Base-by-base conservation (phyloP, 768 basidiomycete genomes). In the Phaeotremella fagi region DNA sequence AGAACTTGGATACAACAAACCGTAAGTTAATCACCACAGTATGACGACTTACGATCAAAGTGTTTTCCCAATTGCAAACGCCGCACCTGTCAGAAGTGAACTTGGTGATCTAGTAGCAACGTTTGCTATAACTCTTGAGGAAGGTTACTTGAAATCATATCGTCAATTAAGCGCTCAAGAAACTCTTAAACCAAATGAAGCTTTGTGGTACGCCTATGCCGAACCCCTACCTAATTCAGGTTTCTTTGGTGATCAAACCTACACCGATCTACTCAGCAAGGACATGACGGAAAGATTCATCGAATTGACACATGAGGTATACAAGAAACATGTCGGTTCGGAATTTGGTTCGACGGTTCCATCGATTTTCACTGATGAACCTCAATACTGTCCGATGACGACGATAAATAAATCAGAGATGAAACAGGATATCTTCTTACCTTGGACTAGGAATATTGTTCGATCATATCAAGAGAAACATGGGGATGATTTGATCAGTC, bases 281-380 rank as follows among this genome's bases (percentile, higher is more conserved):
- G 52, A 59, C 14, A 52, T 50, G 41, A 57, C 52, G 1, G 33
- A 57, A 20, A 27, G 52, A 7, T 64, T 68, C 54, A 54, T 68
- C 50, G 47, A 62, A 45, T 41, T 57, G 29, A 68, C 66, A 1
- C 63, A 68, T 26, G 66, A 68, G 45, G 52, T 54, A 7, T 68
- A 64, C 43, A 52, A 57, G 24, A 42, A 52, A 25, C 35, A 56
- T 9, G 44, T 57, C 12, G 66, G 65, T 12, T 29, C 54, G 3
- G 63, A 64, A 5, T 68, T 68, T 36, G 63, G 63, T 9, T 36
- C 9, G 15, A 48, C 57, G 5, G 48, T 64, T 0, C 66, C 66
- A 3, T 62, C 60, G 1, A 68, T 68, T 31, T 68, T 68, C 51
- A 64, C 63, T 1, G 66, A 68, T 37, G 66, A 68, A 24, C 66